Conservation (phyloP, 192 early-diverging fungal genomes). For the Lobosporangium transversale region DNA sequence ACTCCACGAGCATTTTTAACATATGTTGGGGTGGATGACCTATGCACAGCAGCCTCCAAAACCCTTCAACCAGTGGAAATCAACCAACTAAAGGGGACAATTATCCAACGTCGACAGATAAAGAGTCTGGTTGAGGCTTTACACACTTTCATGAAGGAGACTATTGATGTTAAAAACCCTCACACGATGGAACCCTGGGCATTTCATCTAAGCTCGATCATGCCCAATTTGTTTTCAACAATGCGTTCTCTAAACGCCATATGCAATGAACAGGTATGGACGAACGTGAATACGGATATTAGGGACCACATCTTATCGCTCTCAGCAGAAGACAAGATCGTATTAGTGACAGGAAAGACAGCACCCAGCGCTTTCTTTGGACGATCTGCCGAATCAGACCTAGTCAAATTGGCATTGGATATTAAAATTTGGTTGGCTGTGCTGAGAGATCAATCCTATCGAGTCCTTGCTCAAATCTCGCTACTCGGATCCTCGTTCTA, state of each 20-base stretch:
- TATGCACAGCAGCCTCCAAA: conserved; percentile 5
- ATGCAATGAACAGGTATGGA: conserved; percentile 15
- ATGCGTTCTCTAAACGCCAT: conserved; percentile 33
- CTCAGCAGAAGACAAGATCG: conserved; percentile 33
- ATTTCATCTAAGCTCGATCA: background rate
- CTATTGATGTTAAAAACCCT: conserved; percentile 10
- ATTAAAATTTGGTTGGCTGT: conserved; percentile 36
- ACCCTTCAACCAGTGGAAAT: background rate
- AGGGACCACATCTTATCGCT: background rate
- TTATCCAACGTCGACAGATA: conserved; percentile 13
- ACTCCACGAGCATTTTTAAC: conserved; percentile 22
- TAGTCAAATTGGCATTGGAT: conserved; percentile 16
- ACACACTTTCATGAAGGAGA: conserved; percentile 38
- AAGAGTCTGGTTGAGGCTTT: conserved; percentile 29
- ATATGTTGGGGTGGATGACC: conserved; percentile 29
- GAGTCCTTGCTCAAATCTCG: conserved; percentile 31
- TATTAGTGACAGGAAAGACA: conserved; percentile 36
- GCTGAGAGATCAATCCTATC: conserved; percentile 29
- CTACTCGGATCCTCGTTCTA: conserved; percentile 45
- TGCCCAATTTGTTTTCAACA: conserved; percentile 34
- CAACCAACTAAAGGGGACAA: background rate
- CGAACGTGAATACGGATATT: conserved; percentile 18
- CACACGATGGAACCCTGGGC: conserved; percentile 20
- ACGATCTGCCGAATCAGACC: background rate
- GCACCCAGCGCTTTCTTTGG: background rate